Evolutionary conservation across 768 basidiomycete species (phyloP).

Genomic region (Leccinum subtestaceum): DNA sequence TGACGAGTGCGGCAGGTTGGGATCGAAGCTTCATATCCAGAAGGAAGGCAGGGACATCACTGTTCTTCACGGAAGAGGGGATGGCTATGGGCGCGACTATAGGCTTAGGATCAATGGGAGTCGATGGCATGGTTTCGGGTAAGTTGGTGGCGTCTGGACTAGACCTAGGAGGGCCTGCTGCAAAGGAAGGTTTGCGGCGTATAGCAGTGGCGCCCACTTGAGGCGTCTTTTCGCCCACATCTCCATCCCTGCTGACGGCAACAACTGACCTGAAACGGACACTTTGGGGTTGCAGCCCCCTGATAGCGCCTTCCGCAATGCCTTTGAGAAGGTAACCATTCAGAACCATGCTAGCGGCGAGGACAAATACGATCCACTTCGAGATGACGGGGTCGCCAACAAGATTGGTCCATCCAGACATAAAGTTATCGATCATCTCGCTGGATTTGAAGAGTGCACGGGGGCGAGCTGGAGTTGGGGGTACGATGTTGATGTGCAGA

Average conservation of each 20-base stretch:
- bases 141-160: conserved; percentile 12
- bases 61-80: conserved; percentile 15
- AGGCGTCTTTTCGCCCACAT: conserved; percentile 20
- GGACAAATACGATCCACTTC: conserved; percentile 91
- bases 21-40: conserved; percentile 35
- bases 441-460: conserved; percentile 36
- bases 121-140: conserved; percentile 16
- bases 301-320: conserved; percentile 56
- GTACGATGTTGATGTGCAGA: conserved; percentile 49
- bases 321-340: conserved; percentile 94
- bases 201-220: conserved; percentile 9
- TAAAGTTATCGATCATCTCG: conserved; percentile 76
- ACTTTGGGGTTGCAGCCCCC: conserved; percentile 29
- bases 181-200: conserved; percentile 24
- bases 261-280: conserved; percentile 30
- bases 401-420: conserved; percentile 85
- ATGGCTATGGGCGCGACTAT: conserved; percentile 28
- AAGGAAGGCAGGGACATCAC: conserved; percentile 28
- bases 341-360: conserved; percentile 81
- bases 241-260: conserved; percentile 19
- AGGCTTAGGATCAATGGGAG: conserved; percentile 8
- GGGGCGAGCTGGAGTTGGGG: conserved; percentile 31
- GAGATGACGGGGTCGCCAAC: conserved; percentile 92
- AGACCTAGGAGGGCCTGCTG: conserved; percentile 22
- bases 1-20: conserved; percentile 16